phyloP scores from a whole-genome alignment of 78 protist species.

The slime mould (Dictyostelium discoideum) region DNA sequence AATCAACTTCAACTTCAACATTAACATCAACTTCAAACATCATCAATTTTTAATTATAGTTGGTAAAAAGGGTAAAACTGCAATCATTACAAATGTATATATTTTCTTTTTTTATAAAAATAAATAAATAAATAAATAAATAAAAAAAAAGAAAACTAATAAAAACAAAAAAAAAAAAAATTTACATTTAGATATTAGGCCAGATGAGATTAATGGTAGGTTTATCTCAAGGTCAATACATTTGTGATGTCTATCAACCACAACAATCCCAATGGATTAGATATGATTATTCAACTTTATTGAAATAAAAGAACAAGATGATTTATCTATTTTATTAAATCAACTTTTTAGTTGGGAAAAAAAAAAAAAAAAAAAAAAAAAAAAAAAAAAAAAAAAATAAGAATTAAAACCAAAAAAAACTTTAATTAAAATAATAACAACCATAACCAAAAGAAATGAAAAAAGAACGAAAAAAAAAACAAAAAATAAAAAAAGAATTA shows the following conservation, averaged over 20 bases:
- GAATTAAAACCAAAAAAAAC: no score
- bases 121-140: no score
- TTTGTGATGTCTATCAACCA: slow-evolving; percentile 52
- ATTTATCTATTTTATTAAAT: slow-evolving; percentile 51
- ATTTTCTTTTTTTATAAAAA: background rate
- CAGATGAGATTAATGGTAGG: slow-evolving; percentile 60
- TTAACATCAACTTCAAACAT: background rate
- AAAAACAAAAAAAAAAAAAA: no score
- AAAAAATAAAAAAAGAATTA: no score
- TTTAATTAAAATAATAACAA: background rate
- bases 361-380: background rate
- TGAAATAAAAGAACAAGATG: slow-evolving; percentile 65
- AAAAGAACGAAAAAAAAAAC: no score
- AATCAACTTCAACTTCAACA: no score
- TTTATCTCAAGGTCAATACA: slow-evolving; percentile 72
- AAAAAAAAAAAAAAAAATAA: background rate
- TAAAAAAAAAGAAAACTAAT: no score
- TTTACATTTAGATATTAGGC: slow-evolving; percentile 65
- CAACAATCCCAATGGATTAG: slow-evolving; percentile 39
- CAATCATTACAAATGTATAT: slow-evolving; percentile 27
- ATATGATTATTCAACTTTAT: slow-evolving; percentile 25
- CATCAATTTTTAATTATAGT: slow-evolving; percentile 7
- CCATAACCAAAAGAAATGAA: background rate
- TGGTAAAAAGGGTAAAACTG: slow-evolving; percentile 53
- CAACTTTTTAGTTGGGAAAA: slow-evolving; percentile 6